Evolutionary conservation across 768 basidiomycete species (phyloP).

Genomic region (Suillus weaverae): DNA sequence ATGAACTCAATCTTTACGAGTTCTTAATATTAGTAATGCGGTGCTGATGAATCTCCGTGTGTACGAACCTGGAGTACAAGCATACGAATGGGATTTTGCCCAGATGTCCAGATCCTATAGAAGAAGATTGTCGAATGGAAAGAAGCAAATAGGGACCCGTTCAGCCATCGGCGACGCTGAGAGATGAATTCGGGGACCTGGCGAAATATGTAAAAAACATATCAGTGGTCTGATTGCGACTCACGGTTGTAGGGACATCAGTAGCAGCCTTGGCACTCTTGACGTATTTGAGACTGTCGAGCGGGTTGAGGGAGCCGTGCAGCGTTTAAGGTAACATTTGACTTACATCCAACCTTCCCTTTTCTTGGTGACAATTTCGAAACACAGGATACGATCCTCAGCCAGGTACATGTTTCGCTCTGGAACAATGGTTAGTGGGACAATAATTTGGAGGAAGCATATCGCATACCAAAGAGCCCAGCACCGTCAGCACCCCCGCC

Average conservation of each 20-base stretch:
- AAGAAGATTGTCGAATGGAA: constrained; percentile 91
- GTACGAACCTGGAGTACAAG: constrained; percentile 54
- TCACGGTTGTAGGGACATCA: constrained; percentile 79
- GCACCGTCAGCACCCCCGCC: constrained; percentile 57
- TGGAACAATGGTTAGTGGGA: constrained; percentile 17
- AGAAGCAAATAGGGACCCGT: constrained; percentile 90
- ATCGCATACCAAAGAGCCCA: constrained; percentile 57
- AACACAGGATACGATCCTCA: constrained; percentile 89
- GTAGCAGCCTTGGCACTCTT: constrained; percentile 94
- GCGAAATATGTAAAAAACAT: background rate
- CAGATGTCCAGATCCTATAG: constrained; percentile 85
- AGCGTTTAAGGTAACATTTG: background rate
- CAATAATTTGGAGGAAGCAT: background rate
- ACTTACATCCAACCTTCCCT: constrained; percentile 78
- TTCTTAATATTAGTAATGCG: background rate
- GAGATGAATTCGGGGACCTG: constrained; percentile 92
- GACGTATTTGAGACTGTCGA: constrained; percentile 74
- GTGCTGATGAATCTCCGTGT: background rate
- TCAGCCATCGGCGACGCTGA: constrained; percentile 86
- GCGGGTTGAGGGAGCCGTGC: background rate
- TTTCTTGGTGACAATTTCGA: constrained; percentile 92
- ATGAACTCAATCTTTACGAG: constrained; percentile 74
- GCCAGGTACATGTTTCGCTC: constrained; percentile 92
- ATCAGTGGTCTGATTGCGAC: background rate
- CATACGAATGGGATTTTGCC: constrained; percentile 88